phyloP scores from a whole-genome alignment of 2,329 filamentous ascomycete genomes.

The Cercospora beticola region DNA sequence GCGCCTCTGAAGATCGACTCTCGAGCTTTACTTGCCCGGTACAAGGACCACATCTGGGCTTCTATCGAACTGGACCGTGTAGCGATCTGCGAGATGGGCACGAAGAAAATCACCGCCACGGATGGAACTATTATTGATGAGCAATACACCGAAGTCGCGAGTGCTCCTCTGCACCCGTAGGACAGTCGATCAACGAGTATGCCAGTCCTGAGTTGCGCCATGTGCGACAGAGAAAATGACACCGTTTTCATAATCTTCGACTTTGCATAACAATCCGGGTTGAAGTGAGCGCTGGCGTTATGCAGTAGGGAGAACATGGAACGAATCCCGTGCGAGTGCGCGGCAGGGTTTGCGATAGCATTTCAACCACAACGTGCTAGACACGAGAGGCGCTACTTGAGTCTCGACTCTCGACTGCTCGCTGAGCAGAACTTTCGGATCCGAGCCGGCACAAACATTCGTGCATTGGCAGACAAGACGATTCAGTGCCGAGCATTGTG shows the following conservation, averaged over 20 bases:
- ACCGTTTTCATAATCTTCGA: neutral
- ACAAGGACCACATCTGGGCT: constrained; percentile 69
- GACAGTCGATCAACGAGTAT: neutral
- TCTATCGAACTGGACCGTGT: constrained; percentile 67
- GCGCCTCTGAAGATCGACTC: constrained; percentile 46
- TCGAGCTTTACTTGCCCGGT: constrained; percentile 50
- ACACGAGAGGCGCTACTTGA: neutral
- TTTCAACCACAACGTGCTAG: neutral
- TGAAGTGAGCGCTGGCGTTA: neutral
- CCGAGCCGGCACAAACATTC: neutral
- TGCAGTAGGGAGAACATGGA: neutral
- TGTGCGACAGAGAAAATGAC: neutral
- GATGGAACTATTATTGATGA: constrained; percentile 52
- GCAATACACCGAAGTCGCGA: constrained; percentile 53
- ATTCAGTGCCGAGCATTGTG: neutral
- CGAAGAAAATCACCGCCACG: constrained; percentile 60
- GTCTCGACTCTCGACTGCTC: neutral
- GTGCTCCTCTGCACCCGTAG: constrained; percentile 22
- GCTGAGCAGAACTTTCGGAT: neutral
- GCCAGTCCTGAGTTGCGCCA: neutral
- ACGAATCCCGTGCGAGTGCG: neutral
- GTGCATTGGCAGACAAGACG: neutral
- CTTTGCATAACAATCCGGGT: neutral
- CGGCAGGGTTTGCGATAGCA: neutral
- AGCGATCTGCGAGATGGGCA: constrained; percentile 85